Evolutionary conservation across 2,329 filamentous ascomycete species (phyloP), one percentile per base, ranked within the genome.

Genomic region (Colletotrichum horii): DNA sequence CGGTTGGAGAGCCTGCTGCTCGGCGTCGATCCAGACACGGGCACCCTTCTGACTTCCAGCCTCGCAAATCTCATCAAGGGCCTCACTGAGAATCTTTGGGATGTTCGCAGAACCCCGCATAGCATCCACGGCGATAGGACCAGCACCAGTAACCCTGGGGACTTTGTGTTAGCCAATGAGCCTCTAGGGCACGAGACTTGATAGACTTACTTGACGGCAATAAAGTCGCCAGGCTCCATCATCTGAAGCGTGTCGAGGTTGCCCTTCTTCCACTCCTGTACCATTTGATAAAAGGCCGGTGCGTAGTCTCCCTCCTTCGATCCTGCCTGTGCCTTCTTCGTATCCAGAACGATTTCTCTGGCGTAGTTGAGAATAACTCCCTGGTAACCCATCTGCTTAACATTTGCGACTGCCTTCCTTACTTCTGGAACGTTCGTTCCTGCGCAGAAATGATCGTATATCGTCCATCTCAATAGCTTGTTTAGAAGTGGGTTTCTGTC

Each of bases 391-490:
- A 96, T 92, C 36, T 87, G 83, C 83, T 95, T 95, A 9, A 98
- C 87, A 1, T 89, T 87, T 1, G 88, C 82, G 22, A 95, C 91
- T 0, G 94, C 95, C 43, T 83, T 85, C 55, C 88, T 87, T 2
- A 97, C 94, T 83, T 98, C 94, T 1, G 83, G 80, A 1, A 90
- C 88, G 64, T 91, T 94, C 84, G 96, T 94, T 32, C 96, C 96
- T 0, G 95, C 95, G 83, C 96, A 98, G 85, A 98, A 98, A 81
- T 98, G 96, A 36, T 93, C 92, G 83, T 98, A 98, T 80, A 98
- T 96, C 0, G 95, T 97, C 82, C 93, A 91, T 83, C 95, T 95
- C 66, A 98, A 88, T 48, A 96, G 82, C 75, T 87, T 91, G 65
- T 92, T 90, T 14, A 98, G 88, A 2, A 96, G 58, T 0, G 91